These are phyloP conservation scores for Notholithocarpus densiflorus DNA, from an alignment of 306 rosid genomes.

Conservation along the genomic window DNA sequence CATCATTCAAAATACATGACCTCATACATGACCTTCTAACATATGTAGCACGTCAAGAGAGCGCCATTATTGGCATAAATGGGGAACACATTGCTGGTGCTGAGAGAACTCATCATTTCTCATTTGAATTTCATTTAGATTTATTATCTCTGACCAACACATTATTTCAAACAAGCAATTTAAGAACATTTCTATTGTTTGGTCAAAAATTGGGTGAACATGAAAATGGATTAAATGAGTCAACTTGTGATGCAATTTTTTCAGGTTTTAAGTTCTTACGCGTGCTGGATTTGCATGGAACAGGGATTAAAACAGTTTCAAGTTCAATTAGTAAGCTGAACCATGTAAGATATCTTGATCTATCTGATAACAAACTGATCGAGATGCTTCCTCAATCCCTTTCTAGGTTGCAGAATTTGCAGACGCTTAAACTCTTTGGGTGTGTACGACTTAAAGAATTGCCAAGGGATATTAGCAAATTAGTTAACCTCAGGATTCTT, in stretches of 20 bases:
- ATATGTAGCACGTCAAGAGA: neutral
- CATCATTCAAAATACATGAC: slow-evolving; percentile 18
- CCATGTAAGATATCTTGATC: slow-evolving; percentile 19
- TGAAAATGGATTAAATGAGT: neutral
- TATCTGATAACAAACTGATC: too few species aligned
- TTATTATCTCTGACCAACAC: too few species aligned
- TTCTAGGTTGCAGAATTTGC: slow-evolving; percentile 13
- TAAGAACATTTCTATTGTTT: slow-evolving; percentile 7
- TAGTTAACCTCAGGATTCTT: slow-evolving; percentile 21
- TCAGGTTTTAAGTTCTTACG: slow-evolving; percentile 10
- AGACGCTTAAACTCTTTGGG: slow-evolving; percentile 7
- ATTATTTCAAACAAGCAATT: neutral
- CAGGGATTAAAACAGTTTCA: neutral
- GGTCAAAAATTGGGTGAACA: neutral
- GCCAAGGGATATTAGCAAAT: slow-evolving; percentile 14
- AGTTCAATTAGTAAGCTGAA: slow-evolving; percentile 6
- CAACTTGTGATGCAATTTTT: neutral
- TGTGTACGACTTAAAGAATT: slow-evolving; percentile 12
- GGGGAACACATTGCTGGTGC: too few species aligned
- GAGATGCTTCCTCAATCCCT: too few species aligned
- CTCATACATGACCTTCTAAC: slow-evolving; percentile 40
- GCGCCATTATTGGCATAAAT: neutral
- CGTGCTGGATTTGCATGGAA: neutral
- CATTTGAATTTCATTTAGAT: fast-evolving
- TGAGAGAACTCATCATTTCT: too few species aligned